Base-by-base conservation (phyloP, 2,329 filamentous ascomycete genomes). In the Pseudogymnoascus verrucosus region DNA sequence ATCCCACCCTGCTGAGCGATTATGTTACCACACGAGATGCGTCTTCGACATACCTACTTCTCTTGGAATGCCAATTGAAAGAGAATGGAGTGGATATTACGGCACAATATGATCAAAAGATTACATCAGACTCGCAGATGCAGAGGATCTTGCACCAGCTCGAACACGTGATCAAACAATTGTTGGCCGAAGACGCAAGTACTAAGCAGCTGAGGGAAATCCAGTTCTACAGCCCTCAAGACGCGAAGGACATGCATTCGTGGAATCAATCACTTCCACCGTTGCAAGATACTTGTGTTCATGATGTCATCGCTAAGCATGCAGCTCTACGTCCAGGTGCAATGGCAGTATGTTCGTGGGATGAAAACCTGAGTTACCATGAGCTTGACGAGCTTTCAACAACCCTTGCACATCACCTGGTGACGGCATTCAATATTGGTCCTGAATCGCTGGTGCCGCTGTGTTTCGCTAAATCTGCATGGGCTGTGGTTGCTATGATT, bases 401-500 rank as follows among this genome's bases (percentile, higher is more conserved):
- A 23, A 42, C 28, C 4, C 34, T 72, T 6, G 68, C 70, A 6
- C 19, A 31, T 5, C 42, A 65, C 31, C 65, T 72, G 3, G 16
- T 63, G 42, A 47, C 5, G 42, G 12, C 42, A 5, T 47, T 47
- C 42, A 47, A 47, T 47, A 47, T 26, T 47, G 62, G 51, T 14
- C 37, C 42, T 36, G 65, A 64, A 42, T 44, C 40, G 4, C 60
- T 68, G 8, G 62, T 74, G n/a, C 69, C 69, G 5, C 36, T 74
- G 2, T 71, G 67, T 51, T 73, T 73, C 40, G 69, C 74, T 37
- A 74, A 74, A 62, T 71, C 69, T 0, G 63, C 44, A 12, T 73
- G 69, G 66, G 67, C 68, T 2, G 64, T 71, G 28, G 68, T 74
- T 7, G 67, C 67, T 16, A 68, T 73, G 59, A 64, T 74, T 26